phyloP scores from a whole-genome alignment of 2,329 filamentous ascomycete genomes.

The Alternaria infectoria region DNA sequence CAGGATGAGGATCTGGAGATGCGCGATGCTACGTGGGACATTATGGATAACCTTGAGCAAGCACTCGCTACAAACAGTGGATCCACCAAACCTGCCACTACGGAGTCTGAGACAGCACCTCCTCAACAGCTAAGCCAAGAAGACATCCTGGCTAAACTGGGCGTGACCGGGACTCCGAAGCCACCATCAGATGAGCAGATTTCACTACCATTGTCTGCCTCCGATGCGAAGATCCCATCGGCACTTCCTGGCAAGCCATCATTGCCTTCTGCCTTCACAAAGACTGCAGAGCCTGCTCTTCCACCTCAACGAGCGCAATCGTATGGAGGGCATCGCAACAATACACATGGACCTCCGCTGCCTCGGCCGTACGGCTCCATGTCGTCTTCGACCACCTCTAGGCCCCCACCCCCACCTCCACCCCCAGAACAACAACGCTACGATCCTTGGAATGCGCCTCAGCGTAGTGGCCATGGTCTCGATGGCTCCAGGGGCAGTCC shows the following conservation, averaged over 20 bases:
- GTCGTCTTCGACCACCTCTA: conserved; percentile 18
- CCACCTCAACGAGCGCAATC: conserved; percentile 30
- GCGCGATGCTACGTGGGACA: conserved; percentile 43
- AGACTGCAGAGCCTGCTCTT: conserved; percentile 4
- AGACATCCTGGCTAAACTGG: conserved; percentile 44
- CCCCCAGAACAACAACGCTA: conserved; percentile 22
- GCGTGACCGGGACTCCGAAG: conserved; percentile 48
- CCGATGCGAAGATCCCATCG: conserved; percentile 15
- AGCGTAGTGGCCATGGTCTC: conserved; percentile 21
- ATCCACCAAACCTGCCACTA: conserved; percentile 7
- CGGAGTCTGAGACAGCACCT: not conserved
- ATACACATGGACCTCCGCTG: conserved; percentile 12
- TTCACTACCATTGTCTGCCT: conserved; percentile 11
- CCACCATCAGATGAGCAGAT: conserved; percentile 34
- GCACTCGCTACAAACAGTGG: conserved; percentile 39
- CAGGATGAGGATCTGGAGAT: conserved; percentile 42
- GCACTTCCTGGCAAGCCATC: conserved; percentile 29
- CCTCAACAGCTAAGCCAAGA: conserved; percentile 38
- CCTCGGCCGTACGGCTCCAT: conserved; percentile 38
- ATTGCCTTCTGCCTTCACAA: conserved; percentile 5
- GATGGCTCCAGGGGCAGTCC: conserved; percentile 37
- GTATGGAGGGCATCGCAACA: conserved; percentile 24
- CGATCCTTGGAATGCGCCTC: conserved; percentile 32
- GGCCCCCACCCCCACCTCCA: conserved; percentile 31
- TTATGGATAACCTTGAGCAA: conserved; percentile 50